Evolutionary conservation across 2,329 filamentous ascomycete genomes (phyloP), one percentile per base, ranked within the genome.

Genomic region (Fusarium concolor): DNA sequence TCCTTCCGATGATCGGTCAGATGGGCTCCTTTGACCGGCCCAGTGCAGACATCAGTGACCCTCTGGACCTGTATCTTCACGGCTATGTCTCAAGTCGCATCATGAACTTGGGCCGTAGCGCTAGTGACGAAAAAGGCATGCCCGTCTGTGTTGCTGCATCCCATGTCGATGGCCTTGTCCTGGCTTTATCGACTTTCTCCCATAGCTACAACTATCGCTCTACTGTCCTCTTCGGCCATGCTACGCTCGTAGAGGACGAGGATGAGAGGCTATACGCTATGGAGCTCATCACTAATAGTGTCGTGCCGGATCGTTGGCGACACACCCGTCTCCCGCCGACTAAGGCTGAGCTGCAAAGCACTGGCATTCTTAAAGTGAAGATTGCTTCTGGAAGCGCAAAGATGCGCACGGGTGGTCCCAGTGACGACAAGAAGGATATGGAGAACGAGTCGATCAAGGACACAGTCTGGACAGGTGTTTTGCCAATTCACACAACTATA

Each of bases 161-260:
- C 44, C 89, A 91, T 75, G 80, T 96, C 38, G 92, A 97, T 79
- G 93, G 93, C 38, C 82, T 96, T 52, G 89, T 97, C 10, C 87
- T 97, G 31, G 87, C 91, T 20, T 85, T 96, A 15, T 93, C 93
- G 0, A 91, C 93, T 14, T 92, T 92, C 81, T 87, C 87, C 61
- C 92, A 96, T 82, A 92, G 87, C 80, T 94, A 93, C 83, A 95
- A 96, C 82, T 97, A 96, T 81, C 92, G 92, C 65, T 93, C 90
- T 38, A 92, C 91, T 12, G 82, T 93, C 10, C 83, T 96, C 14
- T 93, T 95, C 74, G 94, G 93, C 2, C 87, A 89, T 76, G 93
- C 90, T 1, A 83, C 79, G 10, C 78, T 90, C 3, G 91, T 97
- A 9, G 86, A 87, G 3, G 87, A 91, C 62, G 77, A 80, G 0